phyloP scores from a whole-genome alignment of 805 yeast genomes.

The Millerago galiae region DNA sequence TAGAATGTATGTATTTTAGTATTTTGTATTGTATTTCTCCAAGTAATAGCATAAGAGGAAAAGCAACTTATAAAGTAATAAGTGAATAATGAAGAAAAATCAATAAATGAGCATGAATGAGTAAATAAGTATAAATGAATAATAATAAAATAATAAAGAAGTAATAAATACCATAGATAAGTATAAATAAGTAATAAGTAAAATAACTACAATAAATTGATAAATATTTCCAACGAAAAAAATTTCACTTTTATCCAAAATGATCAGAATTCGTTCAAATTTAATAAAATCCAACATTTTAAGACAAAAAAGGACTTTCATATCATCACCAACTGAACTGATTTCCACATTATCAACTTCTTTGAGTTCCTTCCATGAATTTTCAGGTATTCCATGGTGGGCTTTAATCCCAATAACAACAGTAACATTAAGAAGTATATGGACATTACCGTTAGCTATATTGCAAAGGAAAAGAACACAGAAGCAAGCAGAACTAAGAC shows the following conservation, averaged over 20 bases:
- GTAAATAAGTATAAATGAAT: background rate
- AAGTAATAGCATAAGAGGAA: too few species aligned
- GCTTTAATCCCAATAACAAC: constrained; percentile 71
- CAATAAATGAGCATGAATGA: background rate
- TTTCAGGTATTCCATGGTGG: constrained; percentile 78
- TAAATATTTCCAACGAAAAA: too few species aligned
- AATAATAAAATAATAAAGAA: background rate
- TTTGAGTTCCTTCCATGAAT: constrained; percentile 43
- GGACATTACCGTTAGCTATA: constrained; percentile 77
- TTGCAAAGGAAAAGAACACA: constrained; percentile 62
- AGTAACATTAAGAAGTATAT: constrained; percentile 49
- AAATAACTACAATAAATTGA: too few species aligned
- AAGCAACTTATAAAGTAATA: too few species aligned
- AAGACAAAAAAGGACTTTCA: constrained; percentile 4
- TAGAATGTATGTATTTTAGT: background rate
- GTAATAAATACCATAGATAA: too few species aligned
- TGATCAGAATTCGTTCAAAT: too few species aligned
- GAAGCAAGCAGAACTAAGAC: constrained; percentile 65
- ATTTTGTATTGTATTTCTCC: too few species aligned
- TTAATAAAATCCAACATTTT: background rate
- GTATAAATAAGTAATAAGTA: too few species aligned
- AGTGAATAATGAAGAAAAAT: background rate
- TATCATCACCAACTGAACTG: constrained; percentile 11
- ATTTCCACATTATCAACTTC: constrained; percentile 22
- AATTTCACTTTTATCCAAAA: too few species aligned